Conservation (phyloP, 495 filamentous ascomycete species). For the Cercophora sp. region DNA sequence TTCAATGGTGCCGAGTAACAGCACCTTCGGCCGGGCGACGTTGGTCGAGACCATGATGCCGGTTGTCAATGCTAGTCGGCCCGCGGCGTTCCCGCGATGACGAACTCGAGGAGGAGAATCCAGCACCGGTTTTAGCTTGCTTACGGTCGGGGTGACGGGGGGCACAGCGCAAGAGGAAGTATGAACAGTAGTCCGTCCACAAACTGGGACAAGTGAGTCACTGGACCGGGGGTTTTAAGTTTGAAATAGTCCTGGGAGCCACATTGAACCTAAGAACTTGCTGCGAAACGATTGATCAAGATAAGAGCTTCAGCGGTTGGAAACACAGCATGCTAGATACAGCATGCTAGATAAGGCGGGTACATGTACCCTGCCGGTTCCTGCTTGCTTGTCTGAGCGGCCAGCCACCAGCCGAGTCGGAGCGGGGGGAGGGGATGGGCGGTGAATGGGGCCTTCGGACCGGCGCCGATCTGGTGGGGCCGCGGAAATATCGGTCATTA, state of each 20-base stretch:
- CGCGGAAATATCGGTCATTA: neutral
- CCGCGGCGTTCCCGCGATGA: too few relatives aligned
- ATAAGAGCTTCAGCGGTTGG: slow-evolving; percentile 1
- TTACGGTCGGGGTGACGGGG: too few relatives aligned
- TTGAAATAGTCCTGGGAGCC: too few relatives aligned
- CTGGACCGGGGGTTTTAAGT: too few relatives aligned
- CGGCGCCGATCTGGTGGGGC: slow-evolving; percentile 4
- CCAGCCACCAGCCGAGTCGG: slow-evolving; percentile 1
- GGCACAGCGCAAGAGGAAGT: too few relatives aligned
- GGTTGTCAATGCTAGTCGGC: too few relatives aligned
- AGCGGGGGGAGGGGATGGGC: too few relatives aligned
- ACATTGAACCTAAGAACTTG: neutral
- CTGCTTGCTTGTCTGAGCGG: neutral
- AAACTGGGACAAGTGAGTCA: too few relatives aligned
- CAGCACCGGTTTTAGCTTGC: too few relatives aligned
- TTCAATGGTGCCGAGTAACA: slow-evolving; percentile 30
- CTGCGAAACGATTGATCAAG: neutral
- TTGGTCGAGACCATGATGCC: too few relatives aligned
- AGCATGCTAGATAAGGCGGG: slow-evolving; percentile 8
- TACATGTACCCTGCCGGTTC: neutral
- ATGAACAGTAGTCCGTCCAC: too few relatives aligned
- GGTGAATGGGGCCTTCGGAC: slow-evolving; percentile 3
- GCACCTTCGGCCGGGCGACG: slow-evolving; percentile 23
- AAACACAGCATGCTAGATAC: too few relatives aligned
- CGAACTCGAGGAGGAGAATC: neutral